phyloP scores from a whole-genome alignment of 106 monocot genomes.

The Apostasia shenzhenica region DNA sequence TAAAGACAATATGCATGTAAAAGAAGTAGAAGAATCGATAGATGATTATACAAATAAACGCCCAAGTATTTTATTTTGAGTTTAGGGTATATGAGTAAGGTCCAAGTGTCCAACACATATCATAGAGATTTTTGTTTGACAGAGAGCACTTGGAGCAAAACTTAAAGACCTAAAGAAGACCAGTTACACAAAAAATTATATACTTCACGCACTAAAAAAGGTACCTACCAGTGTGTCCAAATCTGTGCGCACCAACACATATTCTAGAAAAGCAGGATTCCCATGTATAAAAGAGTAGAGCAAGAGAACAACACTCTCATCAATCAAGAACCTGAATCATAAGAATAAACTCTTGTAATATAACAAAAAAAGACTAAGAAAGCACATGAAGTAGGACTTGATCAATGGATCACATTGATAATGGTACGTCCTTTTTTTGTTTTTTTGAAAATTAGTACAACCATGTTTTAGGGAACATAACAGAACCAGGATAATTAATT shows the following conservation, averaged over 20 bases:
- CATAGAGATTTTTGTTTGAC: too few species aligned
- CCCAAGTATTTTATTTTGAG: too few species aligned
- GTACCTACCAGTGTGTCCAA: slow-evolving; percentile 86
- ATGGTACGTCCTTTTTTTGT: too few species aligned
- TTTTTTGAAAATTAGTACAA: too few species aligned
- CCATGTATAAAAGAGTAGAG: slow-evolving; percentile 92
- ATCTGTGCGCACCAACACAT: slow-evolving; percentile 96
- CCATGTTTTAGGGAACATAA: too few species aligned
- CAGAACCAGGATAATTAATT: too few species aligned
- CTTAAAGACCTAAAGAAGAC: not conserved
- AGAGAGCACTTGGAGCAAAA: too few species aligned
- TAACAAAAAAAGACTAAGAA: not conserved
- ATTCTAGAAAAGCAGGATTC: slow-evolving; percentile 89
- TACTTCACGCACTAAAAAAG: not conserved
- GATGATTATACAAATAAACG: too few species aligned
- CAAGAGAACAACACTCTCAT: slow-evolving; percentile 69
- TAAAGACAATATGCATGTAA: not conserved
- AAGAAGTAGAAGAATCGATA: slow-evolving; percentile 2
- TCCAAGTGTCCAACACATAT: too few species aligned
- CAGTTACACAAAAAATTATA: not conserved
- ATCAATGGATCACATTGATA: too few species aligned
- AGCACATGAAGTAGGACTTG: not conserved
- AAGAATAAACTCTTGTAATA: not conserved
- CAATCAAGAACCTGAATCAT: slow-evolving; percentile 58
- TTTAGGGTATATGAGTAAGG: too few species aligned